Conservation (phyloP, 2,329 filamentous ascomycete genomes). For the Eurotiales sp. region DNA sequence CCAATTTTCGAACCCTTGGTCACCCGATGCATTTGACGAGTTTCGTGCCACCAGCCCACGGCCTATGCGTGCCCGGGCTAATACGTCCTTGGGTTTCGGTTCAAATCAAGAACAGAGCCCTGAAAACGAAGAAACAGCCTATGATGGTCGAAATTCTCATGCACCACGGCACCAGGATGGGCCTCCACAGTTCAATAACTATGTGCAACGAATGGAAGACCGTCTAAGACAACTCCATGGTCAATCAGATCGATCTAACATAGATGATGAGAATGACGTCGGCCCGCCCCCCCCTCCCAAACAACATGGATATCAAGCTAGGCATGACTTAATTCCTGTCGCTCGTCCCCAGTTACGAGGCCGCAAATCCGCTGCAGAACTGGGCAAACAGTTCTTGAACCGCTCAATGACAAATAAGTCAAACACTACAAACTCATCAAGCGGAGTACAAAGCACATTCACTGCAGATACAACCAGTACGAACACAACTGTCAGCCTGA, state of each 20-base stretch:
- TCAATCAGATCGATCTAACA: slow-evolving; percentile 51
- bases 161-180: slow-evolving; percentile 54
- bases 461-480: slow-evolving; percentile 67
- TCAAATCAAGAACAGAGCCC: slow-evolving; percentile 42
- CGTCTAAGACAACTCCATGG: slow-evolving; percentile 69
- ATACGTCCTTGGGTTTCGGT: slow-evolving; percentile 71
- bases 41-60: slow-evolving; percentile 31
- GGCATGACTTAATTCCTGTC: slow-evolving; percentile 41
- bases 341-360: slow-evolving; percentile 35
- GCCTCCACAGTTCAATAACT: slow-evolving; percentile 73
- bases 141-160: slow-evolving; percentile 52
- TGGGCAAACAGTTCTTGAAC: slow-evolving; percentile 65
- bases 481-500: slow-evolving; percentile 77
- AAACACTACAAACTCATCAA: slow-evolving; percentile 73
- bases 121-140: slow-evolving; percentile 49
- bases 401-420: slow-evolving; percentile 88
- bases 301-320: slow-evolving; percentile 40
- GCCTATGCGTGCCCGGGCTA: slow-evolving; percentile 51
- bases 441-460: slow-evolving; percentile 63
- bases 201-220: slow-evolving; percentile 88
- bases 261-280: slow-evolving; percentile 36
- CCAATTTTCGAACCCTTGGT: slow-evolving; percentile 67
- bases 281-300: slow-evolving; percentile 61
- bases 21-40: slow-evolving; percentile 76
- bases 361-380: slow-evolving; percentile 63